A percentile compares a stretch with the other conserved stretches of the same genome.
Evolutionary conservation across 1,139 yeast genomes (phyloP).

Genomic region (Debaryomyces sp.): DNA sequence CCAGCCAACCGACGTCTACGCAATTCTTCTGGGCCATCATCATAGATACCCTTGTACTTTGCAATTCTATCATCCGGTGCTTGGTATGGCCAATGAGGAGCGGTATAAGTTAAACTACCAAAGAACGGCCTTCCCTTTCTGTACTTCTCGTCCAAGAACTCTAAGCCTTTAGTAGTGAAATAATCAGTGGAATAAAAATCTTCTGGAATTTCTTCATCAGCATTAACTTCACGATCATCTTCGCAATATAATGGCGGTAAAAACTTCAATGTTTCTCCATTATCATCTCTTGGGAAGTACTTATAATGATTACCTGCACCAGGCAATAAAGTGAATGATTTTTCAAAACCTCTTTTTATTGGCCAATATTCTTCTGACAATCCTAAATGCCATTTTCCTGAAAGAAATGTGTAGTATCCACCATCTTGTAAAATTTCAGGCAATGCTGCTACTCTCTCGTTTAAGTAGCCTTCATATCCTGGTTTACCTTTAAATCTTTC

Average conservation of each 20-base stretch:
- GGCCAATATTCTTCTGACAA: conserved; percentile 54
- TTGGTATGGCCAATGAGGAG: conserved; percentile 67
- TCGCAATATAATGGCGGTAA: conserved; percentile 40
- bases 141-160: conserved; percentile 30
- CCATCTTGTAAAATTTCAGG: conserved; percentile 57
- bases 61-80: conserved; percentile 51
- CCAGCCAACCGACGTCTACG: conserved; percentile 38
- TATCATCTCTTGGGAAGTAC: conserved; percentile 40
- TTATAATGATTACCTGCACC: conserved; percentile 64
- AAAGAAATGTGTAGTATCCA: conserved; percentile 46
- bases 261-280: conserved; percentile 26
- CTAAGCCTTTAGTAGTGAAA: conserved; percentile 48
- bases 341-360: conserved; percentile 52
- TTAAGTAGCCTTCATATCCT: conserved; percentile 60
- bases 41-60: conserved; percentile 52
- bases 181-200: conserved; percentile 50
- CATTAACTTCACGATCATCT: conserved; percentile 36
- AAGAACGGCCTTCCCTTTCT: conserved; percentile 51
- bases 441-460: conserved; percentile 53
- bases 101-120: conserved; percentile 56
- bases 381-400: conserved; percentile 67
- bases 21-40: conserved; percentile 50
- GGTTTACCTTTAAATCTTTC: conserved; percentile 47
- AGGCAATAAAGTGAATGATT: conserved; percentile 52
- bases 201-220: conserved; percentile 41